Base-by-base conservation (phyloP, 257 asterid species). In the Przewalskia tangutica region DNA sequence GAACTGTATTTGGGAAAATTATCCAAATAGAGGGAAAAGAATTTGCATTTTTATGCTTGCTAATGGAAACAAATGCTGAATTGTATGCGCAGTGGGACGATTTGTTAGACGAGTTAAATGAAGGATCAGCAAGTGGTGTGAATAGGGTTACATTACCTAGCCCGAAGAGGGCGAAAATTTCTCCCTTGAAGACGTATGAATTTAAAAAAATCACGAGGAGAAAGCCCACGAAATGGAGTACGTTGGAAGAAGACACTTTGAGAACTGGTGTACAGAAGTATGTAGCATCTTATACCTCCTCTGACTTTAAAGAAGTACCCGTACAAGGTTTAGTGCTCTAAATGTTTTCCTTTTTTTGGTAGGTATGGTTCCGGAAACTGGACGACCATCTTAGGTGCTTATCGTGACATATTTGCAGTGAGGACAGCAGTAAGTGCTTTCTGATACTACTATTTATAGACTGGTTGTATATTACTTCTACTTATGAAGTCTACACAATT, bases 211-310 rank as follows among this genome's bases (percentile, higher is more conserved):
- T 85, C 59, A 81, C 17, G 81, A 89, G 97, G 89, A 89, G 97
- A 88, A 86, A 18, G 82, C 17, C 73, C 40, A 85, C 85, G 82
- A 83, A 71, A 77, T 95, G 98, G 98, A 92, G 91, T 86, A 32
- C 40, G 16, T n/a, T 73, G 34, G 98, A 95, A 91, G 98, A 95
- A 90, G 92, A 93, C n/a, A 79, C 95, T 32, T 82, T 95, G 93
- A 90, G 94, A 83, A 34, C 83, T 59, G 99, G 90, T 77, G 98
- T 95, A 48, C 38, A 87, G 20, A 85, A 81, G 98, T 95, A 92
- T 55, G 95, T 51, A 42, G 11, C 51, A 71, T 48, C 36, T 38
- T 34, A 6, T 77, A 54, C 54, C 70, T 64, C 66, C 81, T 53
- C 38, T 82, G 73, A 71, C 36, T 18, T 63, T 56, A 17, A 70